phyloP scores from a whole-genome alignment of 495 filamentous ascomycete genomes.

The Daldinia grandis region DNA sequence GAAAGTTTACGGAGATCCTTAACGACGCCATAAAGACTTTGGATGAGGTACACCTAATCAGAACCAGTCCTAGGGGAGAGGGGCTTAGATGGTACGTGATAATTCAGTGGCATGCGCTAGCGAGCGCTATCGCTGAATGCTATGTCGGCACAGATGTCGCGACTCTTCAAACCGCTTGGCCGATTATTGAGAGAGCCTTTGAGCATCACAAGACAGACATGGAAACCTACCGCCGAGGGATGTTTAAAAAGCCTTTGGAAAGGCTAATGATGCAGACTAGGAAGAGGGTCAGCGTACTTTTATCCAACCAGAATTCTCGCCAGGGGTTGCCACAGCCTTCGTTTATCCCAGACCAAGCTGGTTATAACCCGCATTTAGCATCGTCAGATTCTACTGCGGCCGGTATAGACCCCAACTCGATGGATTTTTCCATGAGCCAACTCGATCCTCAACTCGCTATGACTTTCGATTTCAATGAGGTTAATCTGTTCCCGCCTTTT shows the following conservation, averaged over 20 bases:
- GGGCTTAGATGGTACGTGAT: conserved; percentile 27
- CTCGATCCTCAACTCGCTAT: not conserved
- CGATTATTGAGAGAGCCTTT: conserved; percentile 20
- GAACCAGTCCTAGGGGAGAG: conserved; percentile 22
- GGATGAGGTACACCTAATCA: conserved; percentile 26
- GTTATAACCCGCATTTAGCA: not conserved
- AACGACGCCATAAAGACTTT: conserved; percentile 7
- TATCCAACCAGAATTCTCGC: not conserved
- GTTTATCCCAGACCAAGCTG: not conserved
- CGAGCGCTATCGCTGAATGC: conserved; percentile 31
- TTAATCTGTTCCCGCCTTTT: not conserved
- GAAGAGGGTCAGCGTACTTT: not conserved
- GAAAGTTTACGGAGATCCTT: conserved; percentile 1
- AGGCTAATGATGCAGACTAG: conserved; percentile 8
- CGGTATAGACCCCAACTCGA: not conserved
- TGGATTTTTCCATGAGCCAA: not conserved
- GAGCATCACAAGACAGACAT: conserved; percentile 20
- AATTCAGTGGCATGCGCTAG: conserved; percentile 27
- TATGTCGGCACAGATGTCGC: conserved; percentile 20
- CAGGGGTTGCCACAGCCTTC: not conserved
- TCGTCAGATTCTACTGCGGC: not conserved
- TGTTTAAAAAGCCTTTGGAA: conserved; percentile 19
- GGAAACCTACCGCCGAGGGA: conserved; percentile 8
- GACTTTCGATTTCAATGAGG: not conserved
- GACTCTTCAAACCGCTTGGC: conserved; percentile 23